Evolutionary conservation across 1,139 yeast genomes (phyloP).

Genomic region (Candida buenavistaensis): DNA sequence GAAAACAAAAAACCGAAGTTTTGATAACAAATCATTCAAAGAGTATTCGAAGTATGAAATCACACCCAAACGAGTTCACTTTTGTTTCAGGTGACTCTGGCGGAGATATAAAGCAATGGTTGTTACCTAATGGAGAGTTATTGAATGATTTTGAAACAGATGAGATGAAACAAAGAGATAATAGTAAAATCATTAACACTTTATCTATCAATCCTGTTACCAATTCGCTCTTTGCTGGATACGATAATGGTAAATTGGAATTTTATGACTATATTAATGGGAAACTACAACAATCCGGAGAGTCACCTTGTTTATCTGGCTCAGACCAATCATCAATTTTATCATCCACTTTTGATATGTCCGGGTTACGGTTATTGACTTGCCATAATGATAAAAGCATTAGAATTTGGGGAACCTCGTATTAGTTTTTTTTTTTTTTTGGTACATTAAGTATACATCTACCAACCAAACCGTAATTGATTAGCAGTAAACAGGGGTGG

Average conservation of each 20-base stretch:
- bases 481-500: constrained; percentile 97
- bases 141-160: constrained; percentile 39
- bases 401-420: constrained; percentile 66
- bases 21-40: constrained; percentile 83
- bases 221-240: constrained; percentile 76
- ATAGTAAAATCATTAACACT: constrained; percentile 59
- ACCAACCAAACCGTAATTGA: constrained; percentile 95
- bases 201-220: constrained; percentile 61
- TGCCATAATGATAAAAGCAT: constrained; percentile 91
- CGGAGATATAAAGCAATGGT: constrained; percentile 83
- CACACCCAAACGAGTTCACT: constrained; percentile 74
- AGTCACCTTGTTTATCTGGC: constrained; percentile 65
- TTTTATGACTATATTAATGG: constrained; percentile 82
- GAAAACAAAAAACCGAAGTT: constrained; percentile 42
- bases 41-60: constrained; percentile 69
- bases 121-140: constrained; percentile 73
- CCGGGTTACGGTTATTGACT: constrained; percentile 79
- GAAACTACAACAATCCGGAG: constrained; percentile 52
- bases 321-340: constrained; percentile 61
- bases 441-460: constrained; percentile 11
- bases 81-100: constrained; percentile 75
- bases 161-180: constrained; percentile 10
- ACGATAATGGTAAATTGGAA: constrained; percentile 76
- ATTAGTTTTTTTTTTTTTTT: background rate
- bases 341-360: constrained; percentile 72